A percentile compares a stretch with the other conserved stretches of the same genome.
These are phyloP conservation scores for Cryptococcus depauperatus DNA, from an alignment of 1,284 basidiomycete genomes.

Conservation along the genomic window DNA sequence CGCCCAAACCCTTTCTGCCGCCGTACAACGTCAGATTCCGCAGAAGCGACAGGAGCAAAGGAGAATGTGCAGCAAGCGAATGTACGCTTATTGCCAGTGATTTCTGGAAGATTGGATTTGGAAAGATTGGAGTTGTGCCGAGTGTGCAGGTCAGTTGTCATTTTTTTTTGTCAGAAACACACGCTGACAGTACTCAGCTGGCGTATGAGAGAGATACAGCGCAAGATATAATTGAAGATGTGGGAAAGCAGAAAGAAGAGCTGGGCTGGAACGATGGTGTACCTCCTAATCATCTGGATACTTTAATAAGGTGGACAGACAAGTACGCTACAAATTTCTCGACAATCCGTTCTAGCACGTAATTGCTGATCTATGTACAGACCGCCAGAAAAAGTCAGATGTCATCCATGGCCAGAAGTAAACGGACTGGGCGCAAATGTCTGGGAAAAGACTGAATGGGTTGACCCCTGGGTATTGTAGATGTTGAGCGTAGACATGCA, in stretches of 20 bases:
- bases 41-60: conserved; percentile 19
- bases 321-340: conserved; percentile 18
- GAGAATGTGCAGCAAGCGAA: conserved; percentile 43
- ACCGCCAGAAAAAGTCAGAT: conserved; percentile 40
- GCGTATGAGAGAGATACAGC: conserved; percentile 41
- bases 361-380: conserved; percentile 14
- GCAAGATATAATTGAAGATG: conserved; percentile 19
- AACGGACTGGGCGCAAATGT: conserved; percentile 43
- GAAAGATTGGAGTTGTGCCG: conserved; percentile 42
- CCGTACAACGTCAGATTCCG: conserved; percentile 38
- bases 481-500: neutral
- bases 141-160: conserved; percentile 34
- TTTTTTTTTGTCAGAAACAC: neutral
- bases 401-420: conserved; percentile 46
- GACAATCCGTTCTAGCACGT: neutral
- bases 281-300: conserved; percentile 22
- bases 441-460: conserved; percentile 42
- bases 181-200: conserved; percentile 18
- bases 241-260: conserved; percentile 18
- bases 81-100: conserved; percentile 40
- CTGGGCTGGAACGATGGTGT: conserved; percentile 39
- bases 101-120: conserved; percentile 39
- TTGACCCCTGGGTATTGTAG: conserved; percentile 23
- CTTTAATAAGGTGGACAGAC: conserved; percentile 15
- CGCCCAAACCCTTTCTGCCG: conserved; percentile 33